Percentiles rank a stretch among this genome's conserved stretches.
phyloP scores from a whole-genome alignment of 805 yeast species.

The Yarrowia sp. region DNA sequence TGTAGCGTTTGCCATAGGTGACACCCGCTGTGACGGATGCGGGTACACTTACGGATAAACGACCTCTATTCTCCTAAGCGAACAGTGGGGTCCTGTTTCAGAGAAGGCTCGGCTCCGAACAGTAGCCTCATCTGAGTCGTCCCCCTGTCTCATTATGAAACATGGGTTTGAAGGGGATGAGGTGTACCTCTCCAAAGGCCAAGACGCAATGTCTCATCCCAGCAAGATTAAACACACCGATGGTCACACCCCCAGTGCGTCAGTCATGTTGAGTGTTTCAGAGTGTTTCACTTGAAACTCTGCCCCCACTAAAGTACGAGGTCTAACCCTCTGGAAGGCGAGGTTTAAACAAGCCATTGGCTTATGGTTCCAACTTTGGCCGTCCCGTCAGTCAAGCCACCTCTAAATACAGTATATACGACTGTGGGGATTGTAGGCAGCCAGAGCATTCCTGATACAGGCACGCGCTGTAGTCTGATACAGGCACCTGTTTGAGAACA shows the following conservation, averaged over 20 bases:
- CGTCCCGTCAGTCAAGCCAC: slow-evolving; percentile 21
- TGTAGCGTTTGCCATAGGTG: not conserved
- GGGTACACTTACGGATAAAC: not conserved
- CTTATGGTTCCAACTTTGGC: slow-evolving; percentile 22
- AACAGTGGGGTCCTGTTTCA: not conserved
- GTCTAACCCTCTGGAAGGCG: not conserved
- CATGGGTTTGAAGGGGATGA: not conserved
- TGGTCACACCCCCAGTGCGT: slow-evolving; percentile 31
- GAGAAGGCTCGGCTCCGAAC: not conserved
- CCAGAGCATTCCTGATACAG: not conserved
- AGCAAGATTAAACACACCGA: slow-evolving; percentile 22
- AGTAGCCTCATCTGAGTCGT: not conserved
- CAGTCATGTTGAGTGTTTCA: slow-evolving; percentile 29
- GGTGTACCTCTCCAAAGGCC: not conserved
- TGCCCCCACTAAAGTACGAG: slow-evolving; percentile 20
- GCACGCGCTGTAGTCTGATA: not conserved
- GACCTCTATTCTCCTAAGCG: too few species aligned
- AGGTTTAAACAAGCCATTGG: not conserved
- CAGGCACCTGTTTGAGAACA: slow-evolving; percentile 10
- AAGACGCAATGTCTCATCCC: slow-evolving; percentile 24
- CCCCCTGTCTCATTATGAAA: slow-evolving; percentile 32
- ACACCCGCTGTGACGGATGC: not conserved
- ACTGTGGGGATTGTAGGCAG: not conserved
- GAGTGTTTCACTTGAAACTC: slow-evolving; percentile 14
- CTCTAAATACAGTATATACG: not conserved